Percentiles rank a stretch among this genome's conserved stretches.
These are phyloP conservation scores for Salix viminalis DNA, from an alignment of 345 rosid species.

Conservation along the genomic window DNA sequence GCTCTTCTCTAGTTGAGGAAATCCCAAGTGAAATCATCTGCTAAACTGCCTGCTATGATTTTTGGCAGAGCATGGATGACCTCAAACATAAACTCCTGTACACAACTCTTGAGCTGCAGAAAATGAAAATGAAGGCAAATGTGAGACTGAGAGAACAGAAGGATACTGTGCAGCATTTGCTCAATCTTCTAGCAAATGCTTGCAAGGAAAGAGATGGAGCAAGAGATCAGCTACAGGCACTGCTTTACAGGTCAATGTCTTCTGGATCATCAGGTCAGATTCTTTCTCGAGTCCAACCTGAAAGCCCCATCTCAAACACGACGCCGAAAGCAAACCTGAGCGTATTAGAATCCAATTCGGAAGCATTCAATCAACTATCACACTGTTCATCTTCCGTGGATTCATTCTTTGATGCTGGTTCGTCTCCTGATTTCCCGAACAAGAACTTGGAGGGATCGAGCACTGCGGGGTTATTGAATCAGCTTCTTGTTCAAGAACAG, in stretches of 20 bases:
- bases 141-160: constrained; percentile 5
- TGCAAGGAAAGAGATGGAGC: constrained; percentile 37
- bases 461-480: background rate
- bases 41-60: background rate
- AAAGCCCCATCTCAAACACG: background rate
- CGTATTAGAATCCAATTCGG: background rate
- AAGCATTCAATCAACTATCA: background rate
- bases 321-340: background rate
- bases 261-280: background rate
- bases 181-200: constrained; percentile 16
- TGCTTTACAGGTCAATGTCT: constrained; percentile 10
- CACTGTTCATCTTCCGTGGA: background rate
- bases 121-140: background rate
- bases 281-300: background rate
- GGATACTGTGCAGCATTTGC: constrained; percentile 9
- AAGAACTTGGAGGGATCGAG: background rate
- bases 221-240: constrained; percentile 21
- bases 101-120: constrained; percentile 18
- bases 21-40: too few relatives aligned
- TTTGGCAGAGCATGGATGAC: constrained; percentile 13
- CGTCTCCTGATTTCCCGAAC: constrained; percentile 4
- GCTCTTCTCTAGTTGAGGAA: too few relatives aligned
- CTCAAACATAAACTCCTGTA: constrained; percentile 16
- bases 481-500: background rate
- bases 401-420: background rate